Conservation (phyloP, 805 yeast species). For the Metschnikowia arizonensis region DNA sequence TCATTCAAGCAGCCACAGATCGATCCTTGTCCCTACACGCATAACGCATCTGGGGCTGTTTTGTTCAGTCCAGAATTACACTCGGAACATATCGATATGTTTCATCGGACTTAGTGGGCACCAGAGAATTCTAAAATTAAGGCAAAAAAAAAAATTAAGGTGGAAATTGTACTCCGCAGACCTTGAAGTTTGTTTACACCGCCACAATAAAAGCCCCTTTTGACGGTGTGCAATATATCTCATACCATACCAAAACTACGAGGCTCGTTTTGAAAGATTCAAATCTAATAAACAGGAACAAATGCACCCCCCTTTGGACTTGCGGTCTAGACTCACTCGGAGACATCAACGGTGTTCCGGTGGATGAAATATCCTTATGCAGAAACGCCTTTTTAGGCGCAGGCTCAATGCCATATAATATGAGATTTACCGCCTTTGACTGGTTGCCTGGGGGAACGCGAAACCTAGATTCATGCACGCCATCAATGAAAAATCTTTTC, state of each 20-base stretch:
- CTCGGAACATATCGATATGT: no score
- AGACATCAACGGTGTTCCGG: background rate
- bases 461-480: background rate
- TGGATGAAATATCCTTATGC: background rate
- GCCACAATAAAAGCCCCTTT: background rate
- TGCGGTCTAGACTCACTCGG: constrained; percentile 2
- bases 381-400: background rate
- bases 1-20: background rate
- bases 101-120: background rate
- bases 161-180: background rate
- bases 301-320: background rate
- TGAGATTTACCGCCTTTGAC: background rate
- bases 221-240: no score
- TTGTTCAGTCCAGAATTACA: background rate
- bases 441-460: background rate
- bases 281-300: background rate
- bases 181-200: background rate
- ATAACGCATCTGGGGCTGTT: background rate
- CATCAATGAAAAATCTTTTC: constrained; percentile 1
- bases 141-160: background rate
- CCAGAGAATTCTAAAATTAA: no score
- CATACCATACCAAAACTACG: background rate
- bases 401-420: background rate
- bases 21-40: background rate
- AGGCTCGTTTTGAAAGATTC: background rate